Percentiles rank a stretch among this genome's conserved stretches.
Conservation (phyloP, 176 grass and related monocot genomes). For the Avena sativa region DNA sequence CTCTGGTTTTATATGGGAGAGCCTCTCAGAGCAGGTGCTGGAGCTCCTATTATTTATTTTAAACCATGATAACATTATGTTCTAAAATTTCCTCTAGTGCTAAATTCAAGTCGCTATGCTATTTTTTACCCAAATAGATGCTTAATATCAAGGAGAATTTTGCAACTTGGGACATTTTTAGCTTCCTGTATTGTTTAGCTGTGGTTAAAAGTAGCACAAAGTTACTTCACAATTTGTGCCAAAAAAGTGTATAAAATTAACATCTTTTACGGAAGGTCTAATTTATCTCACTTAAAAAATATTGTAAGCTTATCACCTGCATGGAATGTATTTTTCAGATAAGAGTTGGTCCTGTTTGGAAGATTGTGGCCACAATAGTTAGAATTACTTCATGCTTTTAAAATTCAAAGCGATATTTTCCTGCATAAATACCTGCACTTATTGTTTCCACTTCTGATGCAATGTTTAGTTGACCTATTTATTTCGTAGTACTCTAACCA, state of each 20-base stretch:
- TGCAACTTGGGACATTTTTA: not conserved
- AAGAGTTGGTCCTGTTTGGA: not conserved
- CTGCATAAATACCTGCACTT: not conserved
- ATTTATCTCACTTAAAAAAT: not conserved
- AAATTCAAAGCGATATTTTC: not conserved
- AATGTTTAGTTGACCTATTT: slow-evolving; percentile 33
- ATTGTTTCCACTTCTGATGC: not conserved
- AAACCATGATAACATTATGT: not conserved
- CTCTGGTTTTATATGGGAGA: not conserved
- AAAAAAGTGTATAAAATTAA: not conserved
- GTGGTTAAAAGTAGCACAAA: not conserved
- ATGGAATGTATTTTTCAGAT: too few species aligned
- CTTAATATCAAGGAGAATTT: not conserved
- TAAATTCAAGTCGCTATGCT: not conserved
- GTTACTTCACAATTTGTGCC: not conserved
- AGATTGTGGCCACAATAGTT: not conserved
- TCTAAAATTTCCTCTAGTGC: not conserved
- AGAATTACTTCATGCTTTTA: not conserved
- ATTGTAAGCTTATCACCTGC: not conserved
- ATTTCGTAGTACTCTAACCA: not conserved
- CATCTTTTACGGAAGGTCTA: slow-evolving; percentile 1
- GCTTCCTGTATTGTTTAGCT: not conserved
- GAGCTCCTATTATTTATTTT: not conserved
- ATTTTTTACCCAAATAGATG: not conserved
- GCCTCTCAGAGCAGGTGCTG: not conserved